Percentiles rank a stretch among this genome's conserved stretches.
Evolutionary conservation across 169 alveolate species (phyloP).

Genomic region (Babesia caballi): DNA sequence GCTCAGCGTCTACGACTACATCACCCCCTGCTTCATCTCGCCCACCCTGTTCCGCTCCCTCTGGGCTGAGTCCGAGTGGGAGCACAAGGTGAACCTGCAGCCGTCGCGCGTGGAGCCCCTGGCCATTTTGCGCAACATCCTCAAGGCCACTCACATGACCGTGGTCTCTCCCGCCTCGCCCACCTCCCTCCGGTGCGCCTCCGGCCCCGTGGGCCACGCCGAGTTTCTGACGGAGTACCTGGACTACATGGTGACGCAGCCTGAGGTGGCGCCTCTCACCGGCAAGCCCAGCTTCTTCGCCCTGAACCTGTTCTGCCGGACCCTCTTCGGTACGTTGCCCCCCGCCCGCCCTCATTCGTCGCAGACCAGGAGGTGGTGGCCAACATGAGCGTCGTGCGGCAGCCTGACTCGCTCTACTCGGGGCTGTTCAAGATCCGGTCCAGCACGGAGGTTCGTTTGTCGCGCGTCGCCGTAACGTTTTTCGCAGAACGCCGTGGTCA

Average conservation of each 20-base stretch:
- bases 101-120: constrained; percentile 21
- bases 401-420: constrained; percentile 57
- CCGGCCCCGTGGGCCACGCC: constrained; percentile 38
- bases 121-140: constrained; percentile 16
- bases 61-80: constrained; percentile 98
- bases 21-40: constrained; percentile 82
- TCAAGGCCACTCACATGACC: constrained; percentile 36
- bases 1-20: constrained; percentile 85
- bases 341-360: not conserved
- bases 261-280: constrained; percentile 43
- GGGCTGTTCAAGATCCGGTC: constrained; percentile 72
- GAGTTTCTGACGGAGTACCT: constrained; percentile 54
- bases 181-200: constrained; percentile 24
- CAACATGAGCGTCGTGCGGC: constrained; percentile 79
- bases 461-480: not conserved
- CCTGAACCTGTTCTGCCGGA: constrained; percentile 86
- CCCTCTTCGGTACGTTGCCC: constrained; percentile 70
- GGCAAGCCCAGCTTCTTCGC: constrained; percentile 78
- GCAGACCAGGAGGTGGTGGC: constrained; percentile 90
- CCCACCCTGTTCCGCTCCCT: constrained; percentile 85
- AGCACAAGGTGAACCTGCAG: constrained; percentile 81
- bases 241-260: constrained; percentile 43
- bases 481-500: constrained; percentile 26
- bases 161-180: constrained; percentile 51
- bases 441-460: constrained; percentile 62